phyloP scores from a whole-genome alignment of 2,329 filamentous ascomycete genomes.

The Alternaria postmessia region DNA sequence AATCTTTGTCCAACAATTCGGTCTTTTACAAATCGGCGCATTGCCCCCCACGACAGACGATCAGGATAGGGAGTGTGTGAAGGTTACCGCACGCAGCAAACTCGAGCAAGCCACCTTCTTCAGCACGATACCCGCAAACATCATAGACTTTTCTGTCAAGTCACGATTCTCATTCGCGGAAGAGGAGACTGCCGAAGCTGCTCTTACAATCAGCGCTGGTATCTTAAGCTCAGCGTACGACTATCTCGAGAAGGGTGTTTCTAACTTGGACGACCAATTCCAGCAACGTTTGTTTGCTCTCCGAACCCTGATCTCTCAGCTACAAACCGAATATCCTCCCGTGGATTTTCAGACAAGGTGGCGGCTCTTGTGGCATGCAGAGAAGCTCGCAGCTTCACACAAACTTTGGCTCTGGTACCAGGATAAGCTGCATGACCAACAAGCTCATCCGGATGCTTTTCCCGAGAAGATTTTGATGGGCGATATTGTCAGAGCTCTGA shows the following conservation, averaged over 20 bases:
- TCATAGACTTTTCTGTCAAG: conserved; percentile 81
- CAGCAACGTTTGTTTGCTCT: conserved; percentile 76
- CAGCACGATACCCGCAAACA: conserved; percentile 80
- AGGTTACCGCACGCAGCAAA: conserved; percentile 83
- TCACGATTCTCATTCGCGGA: conserved; percentile 71
- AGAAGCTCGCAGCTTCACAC: conserved; percentile 83
- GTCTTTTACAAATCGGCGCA: conserved; percentile 63
- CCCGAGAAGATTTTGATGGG: conserved; percentile 74
- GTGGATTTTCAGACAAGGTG: conserved; percentile 76
- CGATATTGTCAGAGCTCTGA: conserved; percentile 77
- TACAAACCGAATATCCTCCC: conserved; percentile 69
- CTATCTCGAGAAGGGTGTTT: conserved; percentile 75
- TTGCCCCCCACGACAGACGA: conserved; percentile 68
- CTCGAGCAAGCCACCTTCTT: conserved; percentile 96
- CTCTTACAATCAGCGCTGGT: conserved; percentile 78
- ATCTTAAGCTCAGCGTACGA: conserved; percentile 80
- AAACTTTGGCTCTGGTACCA: conserved; percentile 85
- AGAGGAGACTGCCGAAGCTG: conserved; percentile 77
- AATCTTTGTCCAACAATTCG: conserved; percentile 65
- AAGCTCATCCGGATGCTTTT: conserved; percentile 64
- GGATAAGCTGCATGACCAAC: conserved; percentile 72
- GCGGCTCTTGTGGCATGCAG: conserved; percentile 85
- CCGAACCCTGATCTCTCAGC: conserved; percentile 74
- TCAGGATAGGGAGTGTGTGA: conserved; percentile 48
- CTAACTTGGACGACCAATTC: conserved; percentile 83